phyloP scores from a whole-genome alignment of 192 early-diverging fungal species.

The Mortierella alpina region DNA sequence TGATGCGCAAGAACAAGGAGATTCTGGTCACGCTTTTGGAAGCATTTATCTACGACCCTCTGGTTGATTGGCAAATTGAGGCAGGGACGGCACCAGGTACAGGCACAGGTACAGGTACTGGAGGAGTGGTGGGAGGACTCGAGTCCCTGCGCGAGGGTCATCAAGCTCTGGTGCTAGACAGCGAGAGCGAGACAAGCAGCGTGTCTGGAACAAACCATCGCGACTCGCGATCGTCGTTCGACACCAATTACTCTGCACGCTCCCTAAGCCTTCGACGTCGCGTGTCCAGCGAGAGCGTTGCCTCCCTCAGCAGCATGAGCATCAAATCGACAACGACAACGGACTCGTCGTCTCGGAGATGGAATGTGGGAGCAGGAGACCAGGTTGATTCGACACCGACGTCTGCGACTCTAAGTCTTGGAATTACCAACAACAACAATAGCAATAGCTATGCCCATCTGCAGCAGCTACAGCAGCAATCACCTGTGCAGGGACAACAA shows the following conservation, averaged over 20 bases:
- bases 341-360: conserved; percentile 4
- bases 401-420: neutral
- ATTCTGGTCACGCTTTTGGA: conserved; percentile 89
- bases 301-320: conserved; percentile 23
- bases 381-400: conserved; percentile 2
- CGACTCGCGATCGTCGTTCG: conserved; percentile 5
- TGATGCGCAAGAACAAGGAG: conserved; percentile 83
- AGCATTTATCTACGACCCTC: conserved; percentile 93
- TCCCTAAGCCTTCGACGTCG: conserved; percentile 6
- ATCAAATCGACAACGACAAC: conserved; percentile 16
- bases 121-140: conserved; percentile 8
- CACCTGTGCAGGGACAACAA: neutral
- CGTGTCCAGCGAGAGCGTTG: conserved; percentile 20
- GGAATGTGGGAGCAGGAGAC: conserved; percentile 13
- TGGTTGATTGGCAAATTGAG: conserved; percentile 68
- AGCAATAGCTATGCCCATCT: neutral
- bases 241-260: conserved; percentile 7
- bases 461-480: conserved; percentile 2
- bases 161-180: conserved; percentile 2
- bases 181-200: conserved; percentile 18
- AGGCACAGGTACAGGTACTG: neutral
- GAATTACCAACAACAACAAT: conserved; percentile 7
- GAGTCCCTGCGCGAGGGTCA: neutral
- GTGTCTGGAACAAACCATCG: conserved; percentile 10
- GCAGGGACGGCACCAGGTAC: conserved; percentile 32